Conservation (phyloP, 306 rosid species). For the Astragalus glycyphyllos region DNA sequence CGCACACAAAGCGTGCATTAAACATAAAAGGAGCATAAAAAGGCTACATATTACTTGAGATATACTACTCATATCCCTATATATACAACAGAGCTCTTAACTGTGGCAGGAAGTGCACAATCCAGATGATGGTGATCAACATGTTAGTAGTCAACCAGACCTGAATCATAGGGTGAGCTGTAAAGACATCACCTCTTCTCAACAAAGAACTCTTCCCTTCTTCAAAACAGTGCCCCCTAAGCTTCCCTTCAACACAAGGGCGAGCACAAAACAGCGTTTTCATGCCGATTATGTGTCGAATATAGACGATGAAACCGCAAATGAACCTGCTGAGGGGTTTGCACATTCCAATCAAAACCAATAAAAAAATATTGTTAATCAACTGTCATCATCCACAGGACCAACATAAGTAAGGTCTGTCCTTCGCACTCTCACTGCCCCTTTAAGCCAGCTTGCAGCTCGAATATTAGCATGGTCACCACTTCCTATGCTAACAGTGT, state of each 20-base stretch:
- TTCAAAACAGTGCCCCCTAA: slow-evolving; percentile 46
- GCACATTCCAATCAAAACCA: slow-evolving; percentile 48
- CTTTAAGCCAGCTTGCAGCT: slow-evolving; percentile 91
- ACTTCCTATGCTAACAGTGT: slow-evolving; percentile 61
- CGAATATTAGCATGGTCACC: slow-evolving; percentile 77
- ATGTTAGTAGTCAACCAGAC: slow-evolving; percentile 65
- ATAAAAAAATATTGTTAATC: slow-evolving; percentile 57
- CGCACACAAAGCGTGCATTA: slow-evolving; percentile 35
- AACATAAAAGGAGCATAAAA: slow-evolving; percentile 41
- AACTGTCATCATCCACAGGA: slow-evolving; percentile 84
- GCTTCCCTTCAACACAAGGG: slow-evolving; percentile 42
- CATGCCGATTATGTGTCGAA: slow-evolving; percentile 51
- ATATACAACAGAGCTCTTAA: slow-evolving; percentile 65
- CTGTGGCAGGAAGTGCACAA: slow-evolving; percentile 48
- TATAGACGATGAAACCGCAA: slow-evolving; percentile 25
- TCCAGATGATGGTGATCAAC: slow-evolving; percentile 51
- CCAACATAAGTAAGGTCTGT: slow-evolving; percentile 93
- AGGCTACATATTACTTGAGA: slow-evolving; percentile 55
- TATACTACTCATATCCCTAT: slow-evolving; percentile 62
- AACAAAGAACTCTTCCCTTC: slow-evolving; percentile 42
- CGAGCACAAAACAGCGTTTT: slow-evolving; percentile 47
- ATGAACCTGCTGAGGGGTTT: slow-evolving; percentile 56
- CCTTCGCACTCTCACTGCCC: slow-evolving; percentile 88
- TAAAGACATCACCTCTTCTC: slow-evolving; percentile 37
- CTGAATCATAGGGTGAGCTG: slow-evolving; percentile 42